A percentile compares a stretch with the other conserved stretches of the same genome.
Conservation (phyloP, 2,329 filamentous ascomycete species). For the Penicillium sp. region DNA sequence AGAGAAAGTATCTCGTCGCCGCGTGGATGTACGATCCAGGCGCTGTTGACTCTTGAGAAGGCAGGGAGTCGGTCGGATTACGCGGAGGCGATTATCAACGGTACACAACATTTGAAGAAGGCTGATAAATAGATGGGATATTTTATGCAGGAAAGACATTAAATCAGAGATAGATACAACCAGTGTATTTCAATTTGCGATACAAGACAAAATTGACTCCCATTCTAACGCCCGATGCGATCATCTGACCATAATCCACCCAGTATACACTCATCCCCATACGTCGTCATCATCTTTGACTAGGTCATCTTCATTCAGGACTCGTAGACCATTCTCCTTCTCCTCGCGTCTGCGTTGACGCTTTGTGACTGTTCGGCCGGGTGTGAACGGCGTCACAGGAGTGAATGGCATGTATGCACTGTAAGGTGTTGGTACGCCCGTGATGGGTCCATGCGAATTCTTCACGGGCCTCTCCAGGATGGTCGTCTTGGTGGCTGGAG, state of each 20-base stretch:
- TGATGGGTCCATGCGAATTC: slow-evolving; percentile 40
- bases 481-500: slow-evolving; percentile 50
- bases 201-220: too few relatives aligned
- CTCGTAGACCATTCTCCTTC: slow-evolving; percentile 44
- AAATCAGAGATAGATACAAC: slow-evolving; percentile 37
- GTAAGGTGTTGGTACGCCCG: slow-evolving; percentile 50
- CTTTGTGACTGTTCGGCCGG: slow-evolving; percentile 46
- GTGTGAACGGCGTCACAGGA: slow-evolving; percentile 50
- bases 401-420: slow-evolving; percentile 53
- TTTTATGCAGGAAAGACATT: not conserved
- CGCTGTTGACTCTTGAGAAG: slow-evolving; percentile 59
- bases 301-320: slow-evolving; percentile 47
- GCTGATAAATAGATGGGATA: slow-evolving; percentile 7
- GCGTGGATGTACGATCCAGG: slow-evolving; percentile 62
- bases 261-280: slow-evolving; percentile 36
- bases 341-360: slow-evolving; percentile 43
- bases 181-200: slow-evolving; percentile 37
- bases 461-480: slow-evolving; percentile 45
- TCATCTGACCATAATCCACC: not conserved
- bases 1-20: slow-evolving; percentile 62
- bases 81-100: slow-evolving; percentile 49
- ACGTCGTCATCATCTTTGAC: slow-evolving; percentile 47
- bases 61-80: slow-evolving; percentile 55
- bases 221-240: not conserved
- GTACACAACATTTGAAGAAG: slow-evolving; percentile 28